A percentile compares a stretch with the other conserved stretches of the same genome.
phyloP scores from a whole-genome alignment of 129 eudicot genomes.

The Saposhnikovia divaricata region DNA sequence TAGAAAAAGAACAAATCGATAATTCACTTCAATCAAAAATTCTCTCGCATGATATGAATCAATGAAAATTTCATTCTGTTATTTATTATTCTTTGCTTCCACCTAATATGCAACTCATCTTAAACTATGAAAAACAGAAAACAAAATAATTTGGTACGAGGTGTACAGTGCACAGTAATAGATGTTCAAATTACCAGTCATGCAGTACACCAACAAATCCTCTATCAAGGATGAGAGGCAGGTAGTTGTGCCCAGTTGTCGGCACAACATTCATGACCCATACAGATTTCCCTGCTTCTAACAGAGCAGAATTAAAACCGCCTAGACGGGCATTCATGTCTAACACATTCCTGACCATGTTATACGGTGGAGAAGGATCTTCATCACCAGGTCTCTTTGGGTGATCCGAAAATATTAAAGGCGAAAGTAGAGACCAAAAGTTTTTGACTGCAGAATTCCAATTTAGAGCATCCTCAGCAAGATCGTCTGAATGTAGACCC shows the following conservation, averaged over 20 bases:
- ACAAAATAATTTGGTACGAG: not conserved
- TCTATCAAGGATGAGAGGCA: constrained; percentile 82
- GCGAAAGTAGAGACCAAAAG: constrained; percentile 93
- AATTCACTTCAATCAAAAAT: not conserved
- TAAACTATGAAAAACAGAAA: not conserved
- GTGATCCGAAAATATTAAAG: constrained; percentile 89
- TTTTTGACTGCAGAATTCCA: constrained; percentile 70
- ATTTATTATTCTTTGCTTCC: not conserved
- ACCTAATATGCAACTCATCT: not conserved
- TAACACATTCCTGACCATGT: constrained; percentile 91
- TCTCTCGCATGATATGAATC: not conserved
- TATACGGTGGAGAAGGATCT: constrained; percentile 96
- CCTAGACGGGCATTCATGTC: constrained; percentile 97
- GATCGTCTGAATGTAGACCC: constrained; percentile 69
- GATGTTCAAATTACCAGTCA: constrained; percentile 60
- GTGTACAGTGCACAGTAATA: not conserved
- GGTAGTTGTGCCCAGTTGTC: constrained; percentile 59
- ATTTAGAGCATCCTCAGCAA: constrained; percentile 58
- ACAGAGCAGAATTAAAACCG: constrained; percentile 79
- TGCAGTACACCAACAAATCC: constrained; percentile 88
- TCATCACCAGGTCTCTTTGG: constrained; percentile 99
- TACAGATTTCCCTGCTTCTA: constrained; percentile 79
- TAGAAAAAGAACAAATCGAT: not conserved
- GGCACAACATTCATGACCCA: constrained; percentile 99
- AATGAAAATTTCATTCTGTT: not conserved